Conservation (phyloP, 192 early-diverging fungal genomes). For the Mortierella antarctica region DNA sequence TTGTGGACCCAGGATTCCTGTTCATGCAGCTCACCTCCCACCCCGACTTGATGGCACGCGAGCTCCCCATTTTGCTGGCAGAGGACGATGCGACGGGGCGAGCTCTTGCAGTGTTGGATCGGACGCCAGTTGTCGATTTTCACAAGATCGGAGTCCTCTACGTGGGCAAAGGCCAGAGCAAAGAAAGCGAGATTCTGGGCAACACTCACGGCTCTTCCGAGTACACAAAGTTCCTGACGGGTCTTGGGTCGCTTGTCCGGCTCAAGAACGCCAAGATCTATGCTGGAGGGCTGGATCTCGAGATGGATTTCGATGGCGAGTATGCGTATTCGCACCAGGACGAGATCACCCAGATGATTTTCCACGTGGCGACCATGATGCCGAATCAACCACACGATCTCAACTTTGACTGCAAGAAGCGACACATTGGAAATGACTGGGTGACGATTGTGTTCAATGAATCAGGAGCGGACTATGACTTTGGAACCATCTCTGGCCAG, state of each 20-base stretch:
- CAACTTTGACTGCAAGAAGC: constrained; percentile 86
- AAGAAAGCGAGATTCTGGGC: constrained; percentile 87
- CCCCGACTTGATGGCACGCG: constrained; percentile 72
- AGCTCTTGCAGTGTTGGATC: constrained; percentile 85
- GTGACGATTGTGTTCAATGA: constrained; percentile 96
- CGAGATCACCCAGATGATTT: constrained; percentile 88
- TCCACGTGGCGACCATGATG: constrained; percentile 96
- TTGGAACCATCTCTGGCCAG: constrained; percentile 92
- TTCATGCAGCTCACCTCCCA: constrained; percentile 79
- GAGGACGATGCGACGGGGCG: constrained; percentile 81
- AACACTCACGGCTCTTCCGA: constrained; percentile 87
- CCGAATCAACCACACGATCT: constrained; percentile 82
- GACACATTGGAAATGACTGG: constrained; percentile 98
- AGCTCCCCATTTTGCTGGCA: constrained; percentile 71
- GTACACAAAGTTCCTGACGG: constrained; percentile 89
- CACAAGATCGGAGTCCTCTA: constrained; percentile 97
- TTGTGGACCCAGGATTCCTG: constrained; percentile 68
- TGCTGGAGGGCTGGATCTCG: constrained; percentile 90
- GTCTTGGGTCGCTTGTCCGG: constrained; percentile 79
- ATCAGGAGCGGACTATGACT: constrained; percentile 81
- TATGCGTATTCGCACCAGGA: constrained; percentile 87
- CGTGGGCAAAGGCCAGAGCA: constrained; percentile 85
- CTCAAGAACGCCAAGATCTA: constrained; percentile 77
- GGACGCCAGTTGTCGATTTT: constrained; percentile 88
- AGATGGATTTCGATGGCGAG: constrained; percentile 85